Evolutionary conservation across 164 flowering plant genomes (phyloP), one percentile per base, ranked within the genome.

Genomic region (Berberis thunbergii): DNA sequence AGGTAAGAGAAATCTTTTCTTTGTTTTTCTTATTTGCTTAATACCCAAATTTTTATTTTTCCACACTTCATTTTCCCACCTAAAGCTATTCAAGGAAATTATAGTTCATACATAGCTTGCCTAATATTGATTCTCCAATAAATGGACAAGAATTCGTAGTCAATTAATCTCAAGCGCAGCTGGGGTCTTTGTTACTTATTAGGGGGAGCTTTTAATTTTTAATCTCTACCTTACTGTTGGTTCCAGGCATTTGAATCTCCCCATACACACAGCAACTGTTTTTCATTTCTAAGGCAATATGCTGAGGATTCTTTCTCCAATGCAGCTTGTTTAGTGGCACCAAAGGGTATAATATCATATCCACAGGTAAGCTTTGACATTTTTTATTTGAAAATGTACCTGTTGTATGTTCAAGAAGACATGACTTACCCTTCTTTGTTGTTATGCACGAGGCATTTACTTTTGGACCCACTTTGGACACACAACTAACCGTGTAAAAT

Each of bases 211-310:
- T 62, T 41, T 0, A 61, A 59, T 49, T 62, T 63, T 45, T 58
- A 43, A 54, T 26, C 1, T 49, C 63, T 74, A 43, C 63, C 56
- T 49, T 59, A 43, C 59, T 60, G 53, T 43, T 56, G 41, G 12
- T 71, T 42, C 58, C 82, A 93, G 98, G 98, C 96, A 56, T 93
- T 93, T 83, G 98, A 93, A 72, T 90, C 98, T 63, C 98, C 98
- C 49, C 80, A 93, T 67, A 90, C 95, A 42, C 97, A 90, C 71
- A 69, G 90, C 75, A 81, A 57, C 71, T 93, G 98, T 64, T 73
- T 82, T 75, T 71, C 92, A 66, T 90, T 86, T 78, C 84, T 93
- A 42, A 83, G 98, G 81, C 87, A 93, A 64, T 93, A 90, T 78
- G 87, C 96, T 12, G 93, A 78, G 67, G 96, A 94, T 49, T 90